Conservation (phyloP, 352 stramenopile genomes). For the Thraustotheca clavata region DNA sequence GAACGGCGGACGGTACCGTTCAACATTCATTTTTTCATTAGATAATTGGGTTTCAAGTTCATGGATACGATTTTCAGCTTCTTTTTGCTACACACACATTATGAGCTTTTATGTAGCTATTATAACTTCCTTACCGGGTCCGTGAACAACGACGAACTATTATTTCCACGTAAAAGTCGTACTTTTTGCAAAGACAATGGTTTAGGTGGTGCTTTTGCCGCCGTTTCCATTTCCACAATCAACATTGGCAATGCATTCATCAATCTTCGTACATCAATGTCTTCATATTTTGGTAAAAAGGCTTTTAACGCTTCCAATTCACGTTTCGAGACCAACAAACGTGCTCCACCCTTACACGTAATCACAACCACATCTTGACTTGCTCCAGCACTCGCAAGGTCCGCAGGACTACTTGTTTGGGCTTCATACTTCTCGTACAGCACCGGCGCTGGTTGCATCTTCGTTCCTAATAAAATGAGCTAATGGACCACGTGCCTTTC, state of each 20-base stretch:
- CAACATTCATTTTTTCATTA: slow-evolving; percentile 19
- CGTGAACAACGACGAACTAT: slow-evolving; percentile 3
- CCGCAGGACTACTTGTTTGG: background rate
- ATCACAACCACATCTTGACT: slow-evolving; percentile 14
- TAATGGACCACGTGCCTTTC: background rate
- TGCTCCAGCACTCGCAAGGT: slow-evolving; percentile 16
- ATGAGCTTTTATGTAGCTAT: no score
- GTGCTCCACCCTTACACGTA: slow-evolving; percentile 17
- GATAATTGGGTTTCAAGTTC: slow-evolving; percentile 10
- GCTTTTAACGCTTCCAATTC: slow-evolving; percentile 17
- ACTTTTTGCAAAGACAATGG: background rate
- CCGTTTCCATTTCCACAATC: slow-evolving; percentile 17
- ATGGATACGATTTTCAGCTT: background rate
- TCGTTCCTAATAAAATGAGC: background rate
- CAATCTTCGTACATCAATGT: slow-evolving; percentile 19
- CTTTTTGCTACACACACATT: slow-evolving; percentile 4
- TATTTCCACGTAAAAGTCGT: slow-evolving; percentile 6
- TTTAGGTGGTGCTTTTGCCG: background rate
- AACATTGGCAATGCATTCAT: slow-evolving; percentile 16
- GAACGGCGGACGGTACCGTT: slow-evolving; percentile 3
- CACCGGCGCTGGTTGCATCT: slow-evolving; percentile 1
- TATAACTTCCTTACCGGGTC: no score
- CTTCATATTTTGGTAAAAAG: slow-evolving; percentile 21
- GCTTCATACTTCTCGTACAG: slow-evolving; percentile 21
- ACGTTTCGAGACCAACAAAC: slow-evolving; percentile 17